Evolutionary conservation across 352 stramenopile species (phyloP).

Genomic region (Phytophthora uliginosa): DNA sequence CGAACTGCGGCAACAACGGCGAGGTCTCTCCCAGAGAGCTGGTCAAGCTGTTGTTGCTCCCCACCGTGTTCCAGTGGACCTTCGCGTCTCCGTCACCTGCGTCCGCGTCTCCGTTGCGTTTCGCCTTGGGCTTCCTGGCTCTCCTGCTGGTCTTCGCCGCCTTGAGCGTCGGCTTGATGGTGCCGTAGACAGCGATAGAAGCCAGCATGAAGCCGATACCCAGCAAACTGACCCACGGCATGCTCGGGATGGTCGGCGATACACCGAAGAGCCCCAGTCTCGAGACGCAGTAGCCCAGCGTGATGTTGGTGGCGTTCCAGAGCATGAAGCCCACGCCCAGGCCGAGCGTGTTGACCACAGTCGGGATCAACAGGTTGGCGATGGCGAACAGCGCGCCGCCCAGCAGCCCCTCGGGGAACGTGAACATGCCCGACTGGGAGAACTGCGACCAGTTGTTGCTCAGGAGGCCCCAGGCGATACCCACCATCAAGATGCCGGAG

Average conservation of each 20-base stretch:
- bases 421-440: constrained; percentile 79
- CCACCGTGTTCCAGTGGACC: constrained; percentile 18
- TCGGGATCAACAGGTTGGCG: constrained; percentile 87
- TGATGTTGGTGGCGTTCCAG: constrained; percentile 90
- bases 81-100: constrained; percentile 6
- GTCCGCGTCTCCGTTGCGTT: neutral
- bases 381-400: constrained; percentile 82
- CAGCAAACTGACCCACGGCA: constrained; percentile 62
- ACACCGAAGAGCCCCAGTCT: constrained; percentile 81
- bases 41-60: constrained; percentile 30
- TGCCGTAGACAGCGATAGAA: constrained; percentile 83
- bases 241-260: constrained; percentile 64
- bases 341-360: constrained; percentile 86
- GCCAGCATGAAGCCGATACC: constrained; percentile 85
- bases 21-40: constrained; percentile 45
- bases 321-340: constrained; percentile 89
- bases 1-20: constrained; percentile 48
- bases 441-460: constrained; percentile 88
- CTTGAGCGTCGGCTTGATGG: constrained; percentile 77
- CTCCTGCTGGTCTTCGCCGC: constrained; percentile 27
- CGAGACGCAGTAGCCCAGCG: constrained; percentile 83
- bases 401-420: constrained; percentile 83
- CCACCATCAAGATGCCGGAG: constrained; percentile 87
- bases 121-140: constrained; percentile 18
- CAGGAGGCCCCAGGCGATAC: constrained; percentile 75